Evolutionary conservation across 164 flowering plant genomes (phyloP).

Genomic region (Berberis thunbergii): DNA sequence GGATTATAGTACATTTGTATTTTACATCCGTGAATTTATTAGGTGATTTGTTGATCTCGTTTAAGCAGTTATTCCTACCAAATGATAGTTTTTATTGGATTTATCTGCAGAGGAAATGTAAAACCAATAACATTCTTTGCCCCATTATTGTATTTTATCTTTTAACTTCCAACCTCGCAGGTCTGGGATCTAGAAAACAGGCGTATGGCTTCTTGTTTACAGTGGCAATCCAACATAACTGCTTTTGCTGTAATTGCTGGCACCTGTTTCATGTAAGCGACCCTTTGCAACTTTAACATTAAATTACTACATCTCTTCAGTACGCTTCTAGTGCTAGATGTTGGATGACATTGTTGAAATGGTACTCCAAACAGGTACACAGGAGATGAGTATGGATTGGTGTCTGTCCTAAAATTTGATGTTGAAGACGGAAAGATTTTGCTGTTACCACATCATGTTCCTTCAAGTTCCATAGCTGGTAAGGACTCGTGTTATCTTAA

Average conservation of each 20-base stretch:
- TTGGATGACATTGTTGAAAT: slow-evolving; percentile 7
- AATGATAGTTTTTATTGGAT: too few species aligned
- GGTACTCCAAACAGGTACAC: slow-evolving; percentile 39
- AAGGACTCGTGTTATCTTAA: slow-evolving; percentile 1
- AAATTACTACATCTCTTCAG: background rate
- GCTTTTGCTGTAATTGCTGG: slow-evolving; percentile 64
- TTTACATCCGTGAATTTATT: too few species aligned
- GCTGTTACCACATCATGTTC: slow-evolving; percentile 50
- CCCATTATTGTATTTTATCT: too few species aligned
- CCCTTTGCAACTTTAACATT: slow-evolving; percentile 4
- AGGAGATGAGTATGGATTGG: slow-evolving; percentile 72
- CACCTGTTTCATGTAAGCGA: slow-evolving; percentile 63
- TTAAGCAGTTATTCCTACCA: too few species aligned
- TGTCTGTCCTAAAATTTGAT: slow-evolving; percentile 60
- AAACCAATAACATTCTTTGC: too few species aligned
- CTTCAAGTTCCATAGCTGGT: slow-evolving; percentile 48
- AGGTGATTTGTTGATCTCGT: too few species aligned
- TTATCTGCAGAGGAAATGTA: too few species aligned
- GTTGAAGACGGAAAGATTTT: slow-evolving; percentile 43
- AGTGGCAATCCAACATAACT: slow-evolving; percentile 77
- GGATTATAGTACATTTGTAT: too few species aligned
- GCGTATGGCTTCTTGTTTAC: slow-evolving; percentile 35
- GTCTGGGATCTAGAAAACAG: slow-evolving; percentile 78
- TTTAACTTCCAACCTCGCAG: slow-evolving; percentile 24
- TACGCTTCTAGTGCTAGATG: background rate